Percentiles rank a stretch among this genome's conserved stretches.
phyloP scores from a whole-genome alignment of 1,284 basidiomycete genomes.

The Hemileia vastatrix region DNA sequence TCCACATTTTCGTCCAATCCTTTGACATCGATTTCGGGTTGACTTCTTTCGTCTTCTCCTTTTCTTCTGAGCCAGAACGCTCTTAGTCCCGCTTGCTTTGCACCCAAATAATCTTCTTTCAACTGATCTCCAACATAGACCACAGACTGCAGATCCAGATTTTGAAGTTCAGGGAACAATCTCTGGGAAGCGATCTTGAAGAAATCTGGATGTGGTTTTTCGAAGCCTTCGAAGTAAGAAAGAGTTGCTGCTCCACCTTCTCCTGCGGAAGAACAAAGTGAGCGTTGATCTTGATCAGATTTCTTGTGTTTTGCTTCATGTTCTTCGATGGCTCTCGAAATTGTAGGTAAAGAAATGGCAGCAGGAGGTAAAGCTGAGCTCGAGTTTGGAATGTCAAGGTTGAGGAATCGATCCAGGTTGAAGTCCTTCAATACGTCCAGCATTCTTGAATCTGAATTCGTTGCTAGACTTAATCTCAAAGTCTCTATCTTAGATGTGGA shows the following conservation, averaged over 20 bases:
- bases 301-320: too few species aligned
- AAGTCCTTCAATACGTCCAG: constrained; percentile 27
- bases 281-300: neutral
- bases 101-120: constrained; percentile 31
- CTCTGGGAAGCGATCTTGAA: constrained; percentile 27
- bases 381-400: too few species aligned
- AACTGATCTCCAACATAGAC: constrained; percentile 34
- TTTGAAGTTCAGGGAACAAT: neutral
- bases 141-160: constrained; percentile 11
- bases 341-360: neutral
- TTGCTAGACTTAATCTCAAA: constrained; percentile 25
- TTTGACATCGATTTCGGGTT: constrained; percentile 29
- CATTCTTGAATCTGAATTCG: constrained; percentile 31
- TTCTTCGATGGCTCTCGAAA: neutral
- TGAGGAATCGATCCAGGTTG: constrained; percentile 22
- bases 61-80: constrained; percentile 29
- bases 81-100: constrained; percentile 27
- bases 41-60: constrained; percentile 23
- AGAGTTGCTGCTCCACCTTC: constrained; percentile 24
- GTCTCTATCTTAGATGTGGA: neutral
- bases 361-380: neutral
- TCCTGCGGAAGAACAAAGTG: neutral
- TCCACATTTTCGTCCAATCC: constrained; percentile 6
- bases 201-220: constrained; percentile 28
- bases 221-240: constrained; percentile 28